Conservation (phyloP, 805 yeast genomes). For the Geotrichum ghanense region DNA sequence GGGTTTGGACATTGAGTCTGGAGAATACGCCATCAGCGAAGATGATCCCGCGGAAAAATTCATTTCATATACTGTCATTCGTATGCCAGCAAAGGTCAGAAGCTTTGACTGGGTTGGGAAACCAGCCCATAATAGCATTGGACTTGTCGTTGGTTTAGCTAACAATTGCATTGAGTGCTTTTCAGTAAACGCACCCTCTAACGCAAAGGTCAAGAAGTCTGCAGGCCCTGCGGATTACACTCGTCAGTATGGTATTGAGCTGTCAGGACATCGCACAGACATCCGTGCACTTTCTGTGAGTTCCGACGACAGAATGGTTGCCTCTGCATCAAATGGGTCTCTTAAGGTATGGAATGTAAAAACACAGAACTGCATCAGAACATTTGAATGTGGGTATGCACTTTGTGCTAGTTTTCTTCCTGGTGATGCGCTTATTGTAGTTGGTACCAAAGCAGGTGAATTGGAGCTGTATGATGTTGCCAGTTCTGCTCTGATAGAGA, state of each 20-base stretch:
- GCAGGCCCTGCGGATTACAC: slow-evolving; percentile 26
- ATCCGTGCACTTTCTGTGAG: slow-evolving; percentile 75
- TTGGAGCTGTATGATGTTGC: slow-evolving; percentile 80
- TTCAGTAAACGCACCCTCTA: slow-evolving; percentile 44
- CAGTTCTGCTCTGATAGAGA: slow-evolving; percentile 59
- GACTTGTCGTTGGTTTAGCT: slow-evolving; percentile 48
- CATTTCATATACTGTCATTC: slow-evolving; percentile 57
- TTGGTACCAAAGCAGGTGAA: slow-evolving; percentile 82
- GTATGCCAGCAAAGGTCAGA: slow-evolving; percentile 53
- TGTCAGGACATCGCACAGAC: slow-evolving; percentile 84
- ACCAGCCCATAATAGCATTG: slow-evolving; percentile 22
- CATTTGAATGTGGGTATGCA: slow-evolving; percentile 83
- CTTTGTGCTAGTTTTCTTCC: slow-evolving; percentile 74
- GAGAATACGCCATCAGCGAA: slow-evolving; percentile 31
- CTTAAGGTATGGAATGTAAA: slow-evolving; percentile 80
- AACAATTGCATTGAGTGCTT: slow-evolving; percentile 71
- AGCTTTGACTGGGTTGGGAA: slow-evolving; percentile 44
- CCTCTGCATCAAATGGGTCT: slow-evolving; percentile 84
- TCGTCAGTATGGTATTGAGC: slow-evolving; percentile 47
- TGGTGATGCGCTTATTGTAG: slow-evolving; percentile 77
- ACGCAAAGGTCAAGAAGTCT: slow-evolving; percentile 30
- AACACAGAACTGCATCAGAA: slow-evolving; percentile 66
- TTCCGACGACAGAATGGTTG: slow-evolving; percentile 66
- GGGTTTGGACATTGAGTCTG: slow-evolving; percentile 36
- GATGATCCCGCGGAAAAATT: slow-evolving; percentile 30